A percentile compares a stretch with the other conserved stretches of the same genome.
Evolutionary conservation across 805 yeast species (phyloP).

Genomic region (Kregervanrija pseudodelftensis): DNA sequence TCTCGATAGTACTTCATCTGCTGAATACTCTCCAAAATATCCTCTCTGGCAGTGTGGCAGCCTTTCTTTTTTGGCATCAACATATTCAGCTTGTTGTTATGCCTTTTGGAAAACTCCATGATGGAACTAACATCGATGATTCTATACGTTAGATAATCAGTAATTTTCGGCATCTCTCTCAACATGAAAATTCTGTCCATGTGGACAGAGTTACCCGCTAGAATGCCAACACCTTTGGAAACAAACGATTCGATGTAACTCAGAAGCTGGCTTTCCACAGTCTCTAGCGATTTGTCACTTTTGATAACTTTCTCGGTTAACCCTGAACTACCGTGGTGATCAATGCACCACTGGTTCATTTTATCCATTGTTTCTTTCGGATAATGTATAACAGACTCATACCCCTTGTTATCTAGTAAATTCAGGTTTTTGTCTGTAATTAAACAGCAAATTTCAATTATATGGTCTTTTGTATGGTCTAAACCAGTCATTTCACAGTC

Average conservation of each 20-base stretch:
- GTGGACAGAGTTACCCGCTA: conserved; percentile 91
- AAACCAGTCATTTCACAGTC: conserved; percentile 99
- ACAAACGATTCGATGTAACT: conserved; percentile 52
- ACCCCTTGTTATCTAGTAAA: conserved; percentile 62
- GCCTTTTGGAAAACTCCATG: conserved; percentile 73
- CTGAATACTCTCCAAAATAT: conserved; percentile 80
- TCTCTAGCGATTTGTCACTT: conserved; percentile 41
- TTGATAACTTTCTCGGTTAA: conserved; percentile 62
- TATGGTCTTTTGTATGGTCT: conserved; percentile 69
- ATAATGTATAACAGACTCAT: conserved; percentile 73
- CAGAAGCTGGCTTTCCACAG: conserved; percentile 61
- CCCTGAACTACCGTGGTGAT: conserved; percentile 75
- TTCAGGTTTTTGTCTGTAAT: conserved; percentile 80
- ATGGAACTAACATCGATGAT: conserved; percentile 85
- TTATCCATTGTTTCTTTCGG: conserved; percentile 51
- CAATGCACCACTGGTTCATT: conserved; percentile 87
- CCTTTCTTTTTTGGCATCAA: conserved; percentile 55
- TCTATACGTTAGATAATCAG: conserved; percentile 61
- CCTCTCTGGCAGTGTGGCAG: conserved; percentile 82
- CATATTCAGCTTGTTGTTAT: conserved; percentile 56
- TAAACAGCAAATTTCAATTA: conserved; percentile 87
- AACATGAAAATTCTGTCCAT: conserved; percentile 83
- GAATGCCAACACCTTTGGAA: conserved; percentile 51
- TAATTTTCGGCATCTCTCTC: conserved; percentile 71
- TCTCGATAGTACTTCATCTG: conserved; percentile 75